Percentiles rank a stretch among this genome's conserved stretches.
These are phyloP conservation scores for Leishmania turanica DNA, from an alignment of 208 protist species.

Conservation along the genomic window DNA sequence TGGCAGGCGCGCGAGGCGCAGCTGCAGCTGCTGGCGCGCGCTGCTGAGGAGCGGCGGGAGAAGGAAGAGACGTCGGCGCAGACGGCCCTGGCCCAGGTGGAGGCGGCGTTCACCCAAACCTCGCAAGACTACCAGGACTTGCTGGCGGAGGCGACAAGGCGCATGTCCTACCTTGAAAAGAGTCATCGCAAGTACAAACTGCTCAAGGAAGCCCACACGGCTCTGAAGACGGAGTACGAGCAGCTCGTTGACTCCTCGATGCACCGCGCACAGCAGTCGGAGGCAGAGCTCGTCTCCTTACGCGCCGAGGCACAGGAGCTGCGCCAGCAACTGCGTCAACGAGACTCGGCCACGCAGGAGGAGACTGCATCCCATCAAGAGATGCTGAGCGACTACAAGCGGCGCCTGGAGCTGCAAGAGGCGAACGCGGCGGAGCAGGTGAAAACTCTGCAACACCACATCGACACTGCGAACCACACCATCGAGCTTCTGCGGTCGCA, in stretches of 20 bases:
- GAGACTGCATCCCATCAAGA: conserved; percentile 36
- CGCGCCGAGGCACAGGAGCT: conserved; percentile 30
- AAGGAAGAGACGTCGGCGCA: conserved; percentile 53
- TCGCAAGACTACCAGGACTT: conserved; percentile 68
- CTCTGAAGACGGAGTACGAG: conserved; percentile 37
- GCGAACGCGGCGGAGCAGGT: conserved; percentile 26
- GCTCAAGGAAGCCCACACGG: conserved; percentile 54
- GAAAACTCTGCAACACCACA: conserved; percentile 39
- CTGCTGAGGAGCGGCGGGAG: conserved; percentile 34
- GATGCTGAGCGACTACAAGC: conserved; percentile 43
- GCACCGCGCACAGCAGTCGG: conserved; percentile 23
- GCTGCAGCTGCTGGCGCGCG: conserved; percentile 28
- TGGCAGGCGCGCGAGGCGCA: conserved; percentile 30
- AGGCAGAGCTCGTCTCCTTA: conserved; percentile 31
- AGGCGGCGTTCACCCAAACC: conserved; percentile 72
- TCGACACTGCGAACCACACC: conserved; percentile 64
- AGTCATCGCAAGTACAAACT: conserved; percentile 72
- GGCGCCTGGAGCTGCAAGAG: conserved; percentile 45
- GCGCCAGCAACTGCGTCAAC: conserved; percentile 41
- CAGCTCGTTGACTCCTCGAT: conserved; percentile 13
- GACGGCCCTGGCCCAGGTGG: conserved; percentile 50
- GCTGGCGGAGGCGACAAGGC: conserved; percentile 63
- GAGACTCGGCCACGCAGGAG: conserved; percentile 43
- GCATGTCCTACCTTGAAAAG: conserved; percentile 63
- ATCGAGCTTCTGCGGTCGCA: conserved; percentile 56